These are phyloP conservation scores for Karstenula rhodostoma DNA, from an alignment of 2,329 filamentous ascomycete species.

Conservation along the genomic window DNA sequence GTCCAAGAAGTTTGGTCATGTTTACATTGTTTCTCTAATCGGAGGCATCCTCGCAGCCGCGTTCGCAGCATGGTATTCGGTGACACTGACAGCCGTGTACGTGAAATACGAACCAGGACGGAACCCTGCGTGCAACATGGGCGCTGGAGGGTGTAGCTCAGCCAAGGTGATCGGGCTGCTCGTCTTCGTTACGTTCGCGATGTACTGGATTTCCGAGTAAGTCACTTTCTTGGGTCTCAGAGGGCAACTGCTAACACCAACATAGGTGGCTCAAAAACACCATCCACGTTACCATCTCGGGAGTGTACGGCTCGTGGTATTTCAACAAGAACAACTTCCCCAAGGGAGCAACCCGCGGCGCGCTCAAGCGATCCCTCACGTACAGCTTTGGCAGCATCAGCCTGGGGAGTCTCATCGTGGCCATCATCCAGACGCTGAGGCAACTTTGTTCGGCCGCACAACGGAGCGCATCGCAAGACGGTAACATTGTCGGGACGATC, in stretches of 20 bases:
- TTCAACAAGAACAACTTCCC: conserved; percentile 77
- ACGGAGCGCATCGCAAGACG: conserved; percentile 68
- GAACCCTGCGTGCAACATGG: conserved; percentile 64
- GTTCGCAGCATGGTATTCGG: conserved; percentile 83
- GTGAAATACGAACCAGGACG: conserved; percentile 77
- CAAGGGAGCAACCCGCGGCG: conserved; percentile 80
- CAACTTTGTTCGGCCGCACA: conserved; percentile 83
- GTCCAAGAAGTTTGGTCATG: conserved; percentile 82
- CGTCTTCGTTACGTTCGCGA: conserved; percentile 87
- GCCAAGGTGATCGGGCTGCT: conserved; percentile 84
- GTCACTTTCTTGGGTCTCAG: conserved; percentile 74
- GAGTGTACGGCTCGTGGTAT: conserved; percentile 94
- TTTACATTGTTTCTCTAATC: conserved; percentile 84
- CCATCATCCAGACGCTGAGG: conserved; percentile 84
- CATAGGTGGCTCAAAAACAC: conserved; percentile 83
- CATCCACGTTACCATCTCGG: conserved; percentile 85
- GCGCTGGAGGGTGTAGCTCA: conserved; percentile 70
- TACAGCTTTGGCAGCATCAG: conserved; percentile 94
- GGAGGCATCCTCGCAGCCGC: conserved; percentile 79
- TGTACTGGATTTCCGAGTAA: conserved; percentile 88
- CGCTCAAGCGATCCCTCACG: conserved; percentile 80
- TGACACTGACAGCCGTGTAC: conserved; percentile 87
- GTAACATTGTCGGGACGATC: conserved; percentile 72
- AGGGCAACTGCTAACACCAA: conserved; percentile 42
- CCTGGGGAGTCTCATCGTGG: conserved; percentile 84